phyloP scores from a whole-genome alignment of 805 yeast genomes.

The Clavispora fructus region DNA sequence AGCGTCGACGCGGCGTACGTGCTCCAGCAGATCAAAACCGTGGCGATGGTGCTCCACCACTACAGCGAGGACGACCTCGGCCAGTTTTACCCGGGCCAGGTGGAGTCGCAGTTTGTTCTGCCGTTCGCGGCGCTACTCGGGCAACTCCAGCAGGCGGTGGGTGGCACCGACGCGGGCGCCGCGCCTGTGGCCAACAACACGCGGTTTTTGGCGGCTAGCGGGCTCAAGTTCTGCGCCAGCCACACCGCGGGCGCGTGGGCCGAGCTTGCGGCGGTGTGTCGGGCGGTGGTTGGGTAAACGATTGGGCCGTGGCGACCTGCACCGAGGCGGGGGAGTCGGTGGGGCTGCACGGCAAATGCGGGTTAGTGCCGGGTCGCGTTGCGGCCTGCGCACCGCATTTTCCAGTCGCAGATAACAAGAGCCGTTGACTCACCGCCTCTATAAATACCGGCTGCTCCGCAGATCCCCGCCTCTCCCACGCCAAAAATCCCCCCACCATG shows the following conservation, averaged over 20 bases:
- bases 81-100: not conserved
- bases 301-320: not conserved
- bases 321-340: not conserved
- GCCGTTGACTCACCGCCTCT: not conserved
- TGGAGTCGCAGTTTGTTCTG: not conserved
- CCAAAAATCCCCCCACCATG: not conserved
- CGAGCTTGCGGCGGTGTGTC: not conserved
- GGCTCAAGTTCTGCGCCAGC: constrained; percentile 1
- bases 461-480: not conserved
- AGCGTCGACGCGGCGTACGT: not conserved
- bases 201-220: constrained; percentile 25
- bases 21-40: constrained; percentile 8
- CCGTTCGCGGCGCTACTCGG: constrained; percentile 8
- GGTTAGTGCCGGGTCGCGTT: not conserved
- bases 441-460: not conserved
- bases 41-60: constrained; percentile 9
- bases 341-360: not conserved
- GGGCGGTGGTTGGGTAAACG: not conserved
- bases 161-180: not conserved
- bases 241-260: not conserved
- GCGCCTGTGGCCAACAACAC: constrained; percentile 23
- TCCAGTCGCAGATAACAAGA: not conserved
- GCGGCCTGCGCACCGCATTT: not conserved
- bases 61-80: not conserved
- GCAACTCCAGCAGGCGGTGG: constrained; percentile 7